Base-by-base conservation (phyloP, 2,329 filamentous ascomycete genomes). In the Aureobasidium sp. region DNA sequence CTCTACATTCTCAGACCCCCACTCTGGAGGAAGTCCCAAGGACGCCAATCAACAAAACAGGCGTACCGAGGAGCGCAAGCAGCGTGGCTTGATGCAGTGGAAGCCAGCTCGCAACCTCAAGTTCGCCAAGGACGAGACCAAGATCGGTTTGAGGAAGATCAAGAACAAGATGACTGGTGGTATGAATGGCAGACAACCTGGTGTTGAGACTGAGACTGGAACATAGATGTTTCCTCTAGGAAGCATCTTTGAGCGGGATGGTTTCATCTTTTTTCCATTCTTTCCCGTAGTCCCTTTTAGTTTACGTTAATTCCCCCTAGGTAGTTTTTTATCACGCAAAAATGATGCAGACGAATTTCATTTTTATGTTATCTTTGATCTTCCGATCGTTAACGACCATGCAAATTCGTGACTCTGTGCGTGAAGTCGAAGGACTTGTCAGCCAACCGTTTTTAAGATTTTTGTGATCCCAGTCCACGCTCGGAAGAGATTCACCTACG, bases 41-140 rank as follows among this genome's bases (percentile, higher is more conserved):
- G 81, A 86, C 23, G 84, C 87, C 70, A 85, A 84, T 67, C 78
- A 79, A 60, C 81, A 84, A 64, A 90, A 86, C 69, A 84, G 87
- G 64, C 85, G 88, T 50, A 75, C 77, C 47, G 79, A 96, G 70
- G 87, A 92, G 71, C 83, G 92, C 0, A 90, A 92, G 75, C 91
- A 96, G 67, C 81, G 92, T 11, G 93, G 93, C 0, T 69, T 96
- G 70, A 95, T 96, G 90, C 93, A 97, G 73, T 97, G 92, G 91
- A 89, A 86, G 69, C 92, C 93, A 0, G 88, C 92, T 71, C 81
- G 93, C 42, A 96, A 96, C 70, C 79, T 84, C 23, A 84, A 86
- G 65, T 97, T 96, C 72, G 92, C 87, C 45, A 95, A 94, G 75
- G 81, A 96, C 68, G 89, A 97, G 77, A 84, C 88, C 0, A 87